phyloP scores from a whole-genome alignment of 2,329 filamentous ascomycete species.

The Uncinocarpus reesii region DNA sequence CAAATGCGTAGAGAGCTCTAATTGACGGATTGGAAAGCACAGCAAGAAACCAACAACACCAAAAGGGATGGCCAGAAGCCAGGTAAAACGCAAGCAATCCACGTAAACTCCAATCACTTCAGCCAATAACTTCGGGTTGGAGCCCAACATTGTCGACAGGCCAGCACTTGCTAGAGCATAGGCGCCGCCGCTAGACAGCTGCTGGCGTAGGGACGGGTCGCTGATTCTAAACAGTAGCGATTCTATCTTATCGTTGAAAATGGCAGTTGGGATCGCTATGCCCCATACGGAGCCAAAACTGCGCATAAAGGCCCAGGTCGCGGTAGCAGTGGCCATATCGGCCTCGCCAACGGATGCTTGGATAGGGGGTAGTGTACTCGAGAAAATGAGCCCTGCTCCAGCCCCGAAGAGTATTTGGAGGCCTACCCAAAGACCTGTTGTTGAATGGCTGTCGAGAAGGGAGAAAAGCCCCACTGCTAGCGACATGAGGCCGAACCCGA shows the following conservation, averaged over 20 bases:
- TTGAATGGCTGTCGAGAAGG: constrained; percentile 30
- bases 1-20: constrained; percentile 31
- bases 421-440: constrained; percentile 29
- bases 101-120: constrained; percentile 29
- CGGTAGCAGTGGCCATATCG: constrained; percentile 23
- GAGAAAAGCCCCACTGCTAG: constrained; percentile 37
- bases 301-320: constrained; percentile 22
- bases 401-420: constrained; percentile 35
- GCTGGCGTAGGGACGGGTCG: neutral
- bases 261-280: constrained; percentile 22
- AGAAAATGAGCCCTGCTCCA: constrained; percentile 37
- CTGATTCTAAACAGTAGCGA: constrained; percentile 12
- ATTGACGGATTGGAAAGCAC: constrained; percentile 28
- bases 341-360: constrained; percentile 29
- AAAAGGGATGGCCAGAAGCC: constrained; percentile 26
- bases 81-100: constrained; percentile 10
- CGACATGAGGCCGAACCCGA: constrained; percentile 31
- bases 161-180: constrained; percentile 3
- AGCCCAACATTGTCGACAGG: neutral
- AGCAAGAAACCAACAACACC: constrained; percentile 27
- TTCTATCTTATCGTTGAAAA: constrained; percentile 26
- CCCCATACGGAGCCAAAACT: constrained; percentile 27
- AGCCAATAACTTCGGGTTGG: neutral
- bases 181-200: constrained; percentile 2
- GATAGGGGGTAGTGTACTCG: constrained; percentile 37